Percentiles rank a stretch among this genome's conserved stretches.
Evolutionary conservation across 2,329 filamentous ascomycete genomes (phyloP).

Genomic region (Pseudodiploospora longispora): DNA sequence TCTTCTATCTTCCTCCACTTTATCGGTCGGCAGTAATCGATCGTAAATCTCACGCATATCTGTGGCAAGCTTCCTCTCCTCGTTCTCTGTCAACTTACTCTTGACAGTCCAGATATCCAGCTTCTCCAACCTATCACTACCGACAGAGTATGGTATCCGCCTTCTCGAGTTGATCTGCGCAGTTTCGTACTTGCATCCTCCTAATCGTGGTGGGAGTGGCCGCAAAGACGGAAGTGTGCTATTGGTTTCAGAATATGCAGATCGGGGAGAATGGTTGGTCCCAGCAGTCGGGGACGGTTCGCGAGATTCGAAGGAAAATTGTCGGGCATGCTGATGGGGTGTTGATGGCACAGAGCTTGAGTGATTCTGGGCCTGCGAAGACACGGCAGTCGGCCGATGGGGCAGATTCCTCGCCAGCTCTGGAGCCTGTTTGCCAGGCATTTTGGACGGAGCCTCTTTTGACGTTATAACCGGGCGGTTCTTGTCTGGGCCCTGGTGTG

Average conservation of each 20-base stretch:
- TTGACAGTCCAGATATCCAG: slow-evolving; percentile 66
- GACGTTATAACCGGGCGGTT: slow-evolving; percentile 54
- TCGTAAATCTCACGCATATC: slow-evolving; percentile 84
- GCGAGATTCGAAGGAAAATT: slow-evolving; percentile 70
- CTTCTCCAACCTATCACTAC: slow-evolving; percentile 68
- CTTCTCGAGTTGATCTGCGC: slow-evolving; percentile 72
- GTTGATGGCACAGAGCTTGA: slow-evolving; percentile 92
- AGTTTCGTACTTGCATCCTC: slow-evolving; percentile 82
- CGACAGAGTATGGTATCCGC: slow-evolving; percentile 85
- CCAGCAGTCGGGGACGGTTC: slow-evolving; percentile 71
- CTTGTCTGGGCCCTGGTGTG: slow-evolving; percentile 48
- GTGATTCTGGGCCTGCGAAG: slow-evolving; percentile 36
- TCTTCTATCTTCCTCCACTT: slow-evolving; percentile 68
- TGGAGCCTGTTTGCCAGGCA: slow-evolving; percentile 37
- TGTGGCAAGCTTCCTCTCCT: slow-evolving; percentile 65
- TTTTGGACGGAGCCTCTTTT: slow-evolving; percentile 45
- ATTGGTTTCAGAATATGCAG: slow-evolving; percentile 83
- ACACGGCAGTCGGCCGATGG: slow-evolving; percentile 20
- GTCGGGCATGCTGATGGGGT: slow-evolving; percentile 78
- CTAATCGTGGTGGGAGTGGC: slow-evolving; percentile 49
- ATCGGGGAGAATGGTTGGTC: slow-evolving; percentile 77
- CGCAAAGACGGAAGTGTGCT: slow-evolving; percentile 61
- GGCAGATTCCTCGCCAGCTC: slow-evolving; percentile 23
- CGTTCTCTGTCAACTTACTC: slow-evolving; percentile 59
- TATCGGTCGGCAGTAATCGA: slow-evolving; percentile 70